Percentiles rank a stretch among this genome's conserved stretches.
Evolutionary conservation across 208 protist species (phyloP).

Genomic region (Wallacemonas sp.): DNA sequence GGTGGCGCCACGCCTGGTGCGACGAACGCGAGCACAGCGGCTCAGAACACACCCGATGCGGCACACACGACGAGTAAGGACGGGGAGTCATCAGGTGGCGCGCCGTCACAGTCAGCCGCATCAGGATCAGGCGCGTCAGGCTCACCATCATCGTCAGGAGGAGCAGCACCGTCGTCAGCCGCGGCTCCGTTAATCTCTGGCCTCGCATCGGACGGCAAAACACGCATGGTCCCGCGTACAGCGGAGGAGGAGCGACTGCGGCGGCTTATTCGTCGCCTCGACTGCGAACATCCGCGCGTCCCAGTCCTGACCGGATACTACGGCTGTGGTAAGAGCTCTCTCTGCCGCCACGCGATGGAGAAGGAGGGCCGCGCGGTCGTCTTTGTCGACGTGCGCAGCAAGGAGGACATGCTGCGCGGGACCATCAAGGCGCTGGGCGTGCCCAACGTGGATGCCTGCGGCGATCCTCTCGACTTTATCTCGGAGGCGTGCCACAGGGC

Average conservation of each 20-base stretch:
- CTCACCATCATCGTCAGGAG: no score
- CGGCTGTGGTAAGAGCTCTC: conserved; percentile 72
- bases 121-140: not conserved
- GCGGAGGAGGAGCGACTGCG: conserved; percentile 47
- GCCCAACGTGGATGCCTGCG: conserved; percentile 80
- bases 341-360: conserved; percentile 53
- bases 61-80: not conserved
- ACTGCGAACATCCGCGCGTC: conserved; percentile 53
- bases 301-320: conserved; percentile 71
- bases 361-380: conserved; percentile 68
- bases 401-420: conserved; percentile 71
- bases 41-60: not conserved
- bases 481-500: conserved; percentile 66
- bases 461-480: conserved; percentile 84
- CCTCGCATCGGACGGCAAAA: not conserved
- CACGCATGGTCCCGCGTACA: conserved; percentile 13
- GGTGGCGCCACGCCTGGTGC: no score
- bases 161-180: not conserved
- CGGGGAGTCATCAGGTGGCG: not conserved
- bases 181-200: not conserved
- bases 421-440: conserved; percentile 77
- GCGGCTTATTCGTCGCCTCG: conserved; percentile 45
- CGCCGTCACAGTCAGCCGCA: not conserved
- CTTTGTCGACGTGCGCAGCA: conserved; percentile 74
- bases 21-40: no score